Percentiles rank a stretch among this genome's conserved stretches.
These are phyloP conservation scores for Trichophyton mentagrophytes DNA, from an alignment of 2,329 filamentous ascomycete genomes.

Conservation along the genomic window DNA sequence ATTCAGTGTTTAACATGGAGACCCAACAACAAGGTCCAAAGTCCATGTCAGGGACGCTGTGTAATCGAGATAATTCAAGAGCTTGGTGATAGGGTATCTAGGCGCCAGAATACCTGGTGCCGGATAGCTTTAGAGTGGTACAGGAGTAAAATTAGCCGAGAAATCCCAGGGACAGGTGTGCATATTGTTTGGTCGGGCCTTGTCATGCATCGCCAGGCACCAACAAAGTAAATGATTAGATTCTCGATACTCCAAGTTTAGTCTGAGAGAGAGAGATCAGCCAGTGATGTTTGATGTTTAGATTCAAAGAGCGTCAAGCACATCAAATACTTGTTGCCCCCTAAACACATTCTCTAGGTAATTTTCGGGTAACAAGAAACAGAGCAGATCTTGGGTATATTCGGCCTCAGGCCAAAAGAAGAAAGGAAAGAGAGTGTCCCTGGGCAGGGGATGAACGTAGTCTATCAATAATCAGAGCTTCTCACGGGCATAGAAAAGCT, in stretches of 20 bases:
- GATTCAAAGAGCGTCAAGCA: not conserved
- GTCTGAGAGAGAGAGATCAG: too few relatives aligned
- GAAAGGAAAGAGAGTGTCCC: not conserved
- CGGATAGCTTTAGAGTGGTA: not conserved
- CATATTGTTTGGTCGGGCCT: not conserved
- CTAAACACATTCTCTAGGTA: not conserved
- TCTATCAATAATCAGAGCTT: not conserved
- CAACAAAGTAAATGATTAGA: not conserved
- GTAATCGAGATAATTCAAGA: not conserved
- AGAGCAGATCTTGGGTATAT: not conserved
- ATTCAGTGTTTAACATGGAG: not conserved
- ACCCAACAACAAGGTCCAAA: not conserved
- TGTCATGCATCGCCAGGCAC: not conserved
- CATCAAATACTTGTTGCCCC: not conserved
- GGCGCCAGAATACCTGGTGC: not conserved
- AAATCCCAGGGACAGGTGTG: not conserved
- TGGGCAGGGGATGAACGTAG: not conserved
- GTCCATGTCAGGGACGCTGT: not conserved
- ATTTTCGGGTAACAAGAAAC: too few relatives aligned
- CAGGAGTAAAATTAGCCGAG: not conserved
- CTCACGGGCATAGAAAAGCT: not conserved
- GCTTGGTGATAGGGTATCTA: not conserved
- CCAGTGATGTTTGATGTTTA: too few relatives aligned
- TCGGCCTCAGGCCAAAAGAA: not conserved
- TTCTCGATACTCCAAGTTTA: not conserved